Conservation (phyloP, 2,329 filamentous ascomycete species). For the Clarireedia paspali region DNA sequence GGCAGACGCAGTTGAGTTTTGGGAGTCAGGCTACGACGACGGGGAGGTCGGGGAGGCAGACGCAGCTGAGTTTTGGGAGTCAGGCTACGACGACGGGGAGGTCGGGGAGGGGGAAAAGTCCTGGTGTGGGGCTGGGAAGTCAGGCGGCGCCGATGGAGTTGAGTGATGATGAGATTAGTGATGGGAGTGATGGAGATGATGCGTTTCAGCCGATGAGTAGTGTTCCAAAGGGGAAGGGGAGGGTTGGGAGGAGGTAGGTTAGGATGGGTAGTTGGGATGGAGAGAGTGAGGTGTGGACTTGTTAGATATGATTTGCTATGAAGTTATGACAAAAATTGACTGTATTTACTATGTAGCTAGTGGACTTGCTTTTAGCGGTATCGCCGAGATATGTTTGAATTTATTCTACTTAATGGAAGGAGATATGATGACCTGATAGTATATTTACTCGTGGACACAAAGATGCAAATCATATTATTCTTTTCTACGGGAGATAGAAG, state of each 20-base stretch:
- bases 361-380: too few species aligned
- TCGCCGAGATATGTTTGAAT: too few species aligned
- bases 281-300: too few species aligned
- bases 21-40: conserved; percentile 31
- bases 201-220: conserved; percentile 41
- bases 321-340: too few species aligned
- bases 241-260: background rate
- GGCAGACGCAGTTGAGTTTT: conserved; percentile 46
- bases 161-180: conserved; percentile 58
- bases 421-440: too few species aligned
- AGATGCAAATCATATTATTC: too few species aligned
- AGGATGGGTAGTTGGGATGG: background rate
- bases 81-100: conserved; percentile 31
- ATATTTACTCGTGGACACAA: too few species aligned
- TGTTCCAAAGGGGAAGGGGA: background rate
- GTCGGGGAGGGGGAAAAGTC: conserved; percentile 8
- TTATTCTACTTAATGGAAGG: too few species aligned
- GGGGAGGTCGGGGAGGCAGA: conserved; percentile 35
- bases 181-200: conserved; percentile 39
- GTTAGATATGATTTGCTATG: too few species aligned
- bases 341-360: too few species aligned
- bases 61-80: conserved; percentile 41
- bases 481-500: too few species aligned
- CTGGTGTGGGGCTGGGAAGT: background rate
- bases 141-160: conserved; percentile 40